A percentile compares a stretch with the other conserved stretches of the same genome.
phyloP scores from a whole-genome alignment of 805 yeast species.

The Wickerhamiella dianesei region DNA sequence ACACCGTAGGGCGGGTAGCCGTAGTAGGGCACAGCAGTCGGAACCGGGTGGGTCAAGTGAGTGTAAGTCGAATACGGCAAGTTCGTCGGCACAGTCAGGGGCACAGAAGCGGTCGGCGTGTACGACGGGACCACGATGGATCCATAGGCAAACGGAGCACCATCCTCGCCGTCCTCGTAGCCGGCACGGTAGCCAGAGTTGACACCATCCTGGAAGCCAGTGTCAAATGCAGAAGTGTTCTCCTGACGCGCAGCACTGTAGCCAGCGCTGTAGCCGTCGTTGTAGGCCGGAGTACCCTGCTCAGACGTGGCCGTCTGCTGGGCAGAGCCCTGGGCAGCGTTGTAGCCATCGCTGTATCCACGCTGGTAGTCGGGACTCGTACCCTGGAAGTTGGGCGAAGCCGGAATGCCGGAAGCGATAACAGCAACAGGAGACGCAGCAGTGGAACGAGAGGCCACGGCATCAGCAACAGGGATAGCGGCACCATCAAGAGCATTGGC shows the following conservation, averaged over 20 bases:
- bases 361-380: constrained; percentile 1
- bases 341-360: not conserved
- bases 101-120: not conserved
- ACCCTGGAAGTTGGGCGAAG: not conserved
- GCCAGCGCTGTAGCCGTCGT: constrained; percentile 11
- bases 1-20: constrained; percentile 1
- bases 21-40: not conserved
- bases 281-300: constrained; percentile 6
- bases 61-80: constrained; percentile 1
- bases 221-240: constrained; percentile 4
- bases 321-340: not conserved
- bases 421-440: not conserved
- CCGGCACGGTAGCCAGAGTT: constrained; percentile 10
- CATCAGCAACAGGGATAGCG: not conserved
- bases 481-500: not conserved
- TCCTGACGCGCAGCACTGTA: constrained; percentile 7
- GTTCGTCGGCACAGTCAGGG: not conserved
- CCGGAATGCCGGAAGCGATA: not conserved
- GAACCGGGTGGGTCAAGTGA: not conserved
- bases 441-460: not conserved
- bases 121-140: not conserved
- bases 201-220: constrained; percentile 10
- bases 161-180: constrained; percentile 12
- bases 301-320: constrained; percentile 1
- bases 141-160: not conserved